These are phyloP conservation scores for Mycena citricolor DNA, from an alignment of 1,284 basidiomycete genomes.

Conservation along the genomic window DNA sequence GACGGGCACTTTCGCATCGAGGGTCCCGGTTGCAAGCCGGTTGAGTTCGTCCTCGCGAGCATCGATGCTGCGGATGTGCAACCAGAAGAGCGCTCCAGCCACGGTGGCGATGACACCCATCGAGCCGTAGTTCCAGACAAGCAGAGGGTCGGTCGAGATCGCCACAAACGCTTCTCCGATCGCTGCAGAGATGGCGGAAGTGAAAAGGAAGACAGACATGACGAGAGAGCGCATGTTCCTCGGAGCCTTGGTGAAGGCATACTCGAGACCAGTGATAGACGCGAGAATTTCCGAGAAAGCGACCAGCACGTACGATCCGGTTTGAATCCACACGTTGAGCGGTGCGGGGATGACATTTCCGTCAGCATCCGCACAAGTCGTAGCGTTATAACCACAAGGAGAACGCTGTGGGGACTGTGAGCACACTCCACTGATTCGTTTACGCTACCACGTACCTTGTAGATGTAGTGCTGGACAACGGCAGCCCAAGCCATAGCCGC, in stretches of 20 bases:
- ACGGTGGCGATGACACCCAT: constrained; percentile 45
- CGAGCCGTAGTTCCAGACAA: constrained; percentile 44
- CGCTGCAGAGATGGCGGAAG: constrained; percentile 61
- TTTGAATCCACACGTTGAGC: constrained; percentile 79
- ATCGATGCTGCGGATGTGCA: constrained; percentile 60
- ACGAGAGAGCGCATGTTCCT: constrained; percentile 81
- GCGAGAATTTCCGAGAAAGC: constrained; percentile 81
- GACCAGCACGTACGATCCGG: constrained; percentile 67
- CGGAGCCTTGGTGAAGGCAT: constrained; percentile 87
- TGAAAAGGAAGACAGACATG: constrained; percentile 75
- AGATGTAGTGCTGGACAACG: constrained; percentile 76
- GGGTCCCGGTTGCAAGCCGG: constrained; percentile 39
- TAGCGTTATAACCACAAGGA: constrained; percentile 61
- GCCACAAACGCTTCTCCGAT: constrained; percentile 67
- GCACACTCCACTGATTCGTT: neutral
- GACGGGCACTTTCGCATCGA: too few relatives aligned
- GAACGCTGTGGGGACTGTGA: neutral
- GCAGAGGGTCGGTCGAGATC: constrained; percentile 36
- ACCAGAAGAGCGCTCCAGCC: constrained; percentile 57
- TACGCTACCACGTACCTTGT: constrained; percentile 56
- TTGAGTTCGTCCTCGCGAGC: constrained; percentile 63
- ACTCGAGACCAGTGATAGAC: constrained; percentile 83
- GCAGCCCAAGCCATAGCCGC: constrained; percentile 65
- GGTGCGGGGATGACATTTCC: constrained; percentile 41
- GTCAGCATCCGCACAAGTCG: constrained; percentile 49